A percentile compares a stretch with the other conserved stretches of the same genome.
phyloP scores from a whole-genome alignment of 2,329 filamentous ascomycete species.

The Claviceps cyperi region DNA sequence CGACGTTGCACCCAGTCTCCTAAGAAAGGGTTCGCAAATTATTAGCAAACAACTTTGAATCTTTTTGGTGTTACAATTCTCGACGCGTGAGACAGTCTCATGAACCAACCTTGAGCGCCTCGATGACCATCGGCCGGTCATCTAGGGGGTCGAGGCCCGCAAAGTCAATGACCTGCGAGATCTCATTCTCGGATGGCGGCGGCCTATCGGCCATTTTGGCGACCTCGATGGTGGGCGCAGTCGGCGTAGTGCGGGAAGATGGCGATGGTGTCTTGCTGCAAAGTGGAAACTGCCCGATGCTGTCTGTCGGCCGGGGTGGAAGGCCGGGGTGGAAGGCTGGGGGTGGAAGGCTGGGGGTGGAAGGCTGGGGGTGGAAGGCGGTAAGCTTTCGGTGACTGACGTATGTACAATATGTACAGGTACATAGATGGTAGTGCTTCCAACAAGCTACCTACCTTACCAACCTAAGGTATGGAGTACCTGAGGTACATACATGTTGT shows the following conservation, averaged over 20 bases:
- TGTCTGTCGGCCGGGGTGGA: not conserved
- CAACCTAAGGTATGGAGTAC: too few species aligned
- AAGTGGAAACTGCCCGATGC: not conserved
- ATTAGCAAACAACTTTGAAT: too few species aligned
- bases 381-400: not conserved
- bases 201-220: conserved; percentile 20
- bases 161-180: conserved; percentile 28
- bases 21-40: conserved; percentile 4
- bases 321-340: too few species aligned
- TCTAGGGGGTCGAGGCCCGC: conserved; percentile 19
- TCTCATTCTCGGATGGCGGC: conserved; percentile 22
- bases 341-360: not conserved
- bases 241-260: not conserved
- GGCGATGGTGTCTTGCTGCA: not conserved
- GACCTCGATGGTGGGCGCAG: not conserved
- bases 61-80: too few species aligned
- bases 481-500: too few species aligned
- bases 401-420: not conserved
- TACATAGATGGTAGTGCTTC: too few species aligned
- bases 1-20: conserved; percentile 30
- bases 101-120: conserved; percentile 26
- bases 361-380: not conserved
- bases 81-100: too few species aligned
- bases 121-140: conserved; percentile 25
- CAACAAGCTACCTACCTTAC: too few species aligned